phyloP scores from a whole-genome alignment of 257 asterid species.

The Phtheirospermum japonicum region DNA sequence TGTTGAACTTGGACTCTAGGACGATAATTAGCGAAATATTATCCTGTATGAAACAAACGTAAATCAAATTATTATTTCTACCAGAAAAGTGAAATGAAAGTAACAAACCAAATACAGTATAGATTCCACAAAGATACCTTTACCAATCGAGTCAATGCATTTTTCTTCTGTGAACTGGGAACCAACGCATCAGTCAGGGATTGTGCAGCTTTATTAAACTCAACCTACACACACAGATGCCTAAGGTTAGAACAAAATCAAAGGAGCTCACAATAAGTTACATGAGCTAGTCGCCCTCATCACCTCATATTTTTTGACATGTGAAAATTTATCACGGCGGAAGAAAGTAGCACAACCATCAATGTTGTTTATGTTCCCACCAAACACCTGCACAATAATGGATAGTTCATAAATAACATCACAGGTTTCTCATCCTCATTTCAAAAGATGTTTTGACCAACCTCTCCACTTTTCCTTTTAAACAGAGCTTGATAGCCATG shows the following conservation, averaged over 20 bases:
- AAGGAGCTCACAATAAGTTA: slow-evolving; percentile 25
- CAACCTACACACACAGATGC: slow-evolving; percentile 57
- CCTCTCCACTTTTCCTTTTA: slow-evolving; percentile 88
- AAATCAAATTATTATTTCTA: slow-evolving; percentile 6
- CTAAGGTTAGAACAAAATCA: slow-evolving; percentile 14
- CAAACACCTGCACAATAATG: slow-evolving; percentile 52
- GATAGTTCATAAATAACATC: slow-evolving; percentile 23
- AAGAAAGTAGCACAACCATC: slow-evolving; percentile 99
- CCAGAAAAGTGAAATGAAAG: slow-evolving; percentile 8
- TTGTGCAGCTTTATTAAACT: slow-evolving; percentile 97
- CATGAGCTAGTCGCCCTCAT: slow-evolving; percentile 18
- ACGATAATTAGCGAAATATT: slow-evolving; percentile 87
- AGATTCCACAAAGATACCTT: slow-evolving; percentile 46
- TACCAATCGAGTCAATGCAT: slow-evolving; percentile 77
- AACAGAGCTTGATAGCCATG: slow-evolving; percentile 92
- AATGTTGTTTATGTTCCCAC: slow-evolving; percentile 48
- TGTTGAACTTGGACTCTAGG: slow-evolving; percentile 83
- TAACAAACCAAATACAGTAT: slow-evolving; percentile 6
- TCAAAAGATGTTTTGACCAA: slow-evolving; percentile 33
- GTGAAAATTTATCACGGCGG: slow-evolving; percentile 96
- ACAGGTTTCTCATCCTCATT: slow-evolving; percentile 13
- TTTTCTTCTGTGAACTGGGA: slow-evolving; percentile 81
- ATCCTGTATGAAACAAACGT: slow-evolving; percentile 51
- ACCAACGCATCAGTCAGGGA: slow-evolving; percentile 84
- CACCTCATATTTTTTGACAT: slow-evolving; percentile 97